Conservation (phyloP, 2,329 filamentous ascomycete genomes). For the Zymoseptoria crescenta region DNA sequence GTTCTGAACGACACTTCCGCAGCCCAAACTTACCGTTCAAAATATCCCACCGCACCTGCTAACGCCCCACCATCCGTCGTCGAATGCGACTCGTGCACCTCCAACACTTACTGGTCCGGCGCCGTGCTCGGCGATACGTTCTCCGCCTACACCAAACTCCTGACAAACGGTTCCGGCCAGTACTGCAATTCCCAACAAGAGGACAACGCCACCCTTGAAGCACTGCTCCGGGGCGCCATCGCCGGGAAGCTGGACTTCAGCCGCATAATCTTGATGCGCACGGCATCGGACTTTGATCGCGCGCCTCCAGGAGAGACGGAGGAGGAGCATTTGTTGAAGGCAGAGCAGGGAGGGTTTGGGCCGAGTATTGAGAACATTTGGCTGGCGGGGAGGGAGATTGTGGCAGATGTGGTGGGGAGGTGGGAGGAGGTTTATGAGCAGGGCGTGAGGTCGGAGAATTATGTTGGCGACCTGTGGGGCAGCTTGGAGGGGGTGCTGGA, state of each 20-base stretch:
- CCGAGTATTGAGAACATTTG: constrained; percentile 61
- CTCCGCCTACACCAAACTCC: constrained; percentile 23
- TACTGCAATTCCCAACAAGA: constrained; percentile 33
- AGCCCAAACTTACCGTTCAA: constrained; percentile 25
- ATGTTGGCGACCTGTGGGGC: constrained; percentile 62
- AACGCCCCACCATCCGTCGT: constrained; percentile 23
- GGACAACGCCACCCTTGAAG: constrained; percentile 31
- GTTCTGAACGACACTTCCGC: constrained; percentile 25
- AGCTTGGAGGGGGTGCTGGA: constrained; percentile 56
- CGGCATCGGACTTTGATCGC: constrained; percentile 62
- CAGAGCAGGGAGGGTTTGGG: constrained; percentile 54
- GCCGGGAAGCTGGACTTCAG: constrained; percentile 27
- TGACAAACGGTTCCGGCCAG: constrained; percentile 30
- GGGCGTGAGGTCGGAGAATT: constrained; percentile 54
- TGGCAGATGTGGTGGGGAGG: constrained; percentile 51
- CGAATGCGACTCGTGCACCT: constrained; percentile 28
- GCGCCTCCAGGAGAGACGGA: constrained; percentile 51
- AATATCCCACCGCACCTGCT: constrained; percentile 24
- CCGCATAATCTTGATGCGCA: constrained; percentile 31
- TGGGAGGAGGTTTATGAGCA: constrained; percentile 52
- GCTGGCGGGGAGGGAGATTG: constrained; percentile 55
- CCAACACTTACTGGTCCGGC: constrained; percentile 28
- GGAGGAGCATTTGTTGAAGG: constrained; percentile 51
- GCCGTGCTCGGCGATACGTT: constrained; percentile 24
- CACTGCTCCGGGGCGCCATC: constrained; percentile 25